Conservation (phyloP, 352 stramenopile genomes). For the Pythium scleroteichum region DNA sequence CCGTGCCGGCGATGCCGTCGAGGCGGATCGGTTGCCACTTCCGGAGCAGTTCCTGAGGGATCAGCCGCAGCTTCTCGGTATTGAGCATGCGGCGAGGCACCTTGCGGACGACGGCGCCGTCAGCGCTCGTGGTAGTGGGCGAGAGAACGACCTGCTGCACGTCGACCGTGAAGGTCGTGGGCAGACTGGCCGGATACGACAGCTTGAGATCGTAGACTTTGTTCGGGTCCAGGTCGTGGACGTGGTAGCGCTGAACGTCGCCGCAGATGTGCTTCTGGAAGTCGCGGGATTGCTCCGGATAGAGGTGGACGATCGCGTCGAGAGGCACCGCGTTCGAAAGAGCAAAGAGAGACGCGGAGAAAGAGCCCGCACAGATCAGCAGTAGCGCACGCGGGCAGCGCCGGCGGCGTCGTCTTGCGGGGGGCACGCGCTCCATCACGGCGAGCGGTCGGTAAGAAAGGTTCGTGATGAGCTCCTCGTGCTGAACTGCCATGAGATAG, state of each 20-base stretch:
- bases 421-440: neutral
- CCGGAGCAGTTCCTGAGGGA: slow-evolving; percentile 42
- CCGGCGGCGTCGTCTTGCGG: slow-evolving; percentile 3
- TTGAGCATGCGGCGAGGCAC: slow-evolving; percentile 52
- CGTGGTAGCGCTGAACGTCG: slow-evolving; percentile 48
- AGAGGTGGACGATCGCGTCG: slow-evolving; percentile 30
- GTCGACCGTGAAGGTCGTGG: slow-evolving; percentile 53
- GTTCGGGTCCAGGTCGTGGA: slow-evolving; percentile 43
- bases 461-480: neutral
- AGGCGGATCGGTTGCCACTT: slow-evolving; percentile 19
- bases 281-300: slow-evolving; percentile 42
- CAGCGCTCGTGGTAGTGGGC: slow-evolving; percentile 12
- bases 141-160: slow-evolving; percentile 39
- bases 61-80: slow-evolving; percentile 65
- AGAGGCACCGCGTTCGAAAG: slow-evolving; percentile 13
- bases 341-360: slow-evolving; percentile 3
- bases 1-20: slow-evolving; percentile 4
- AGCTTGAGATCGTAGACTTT: slow-evolving; percentile 79
- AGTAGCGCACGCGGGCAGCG: slow-evolving; percentile 4
- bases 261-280: slow-evolving; percentile 47
- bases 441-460: too few species aligned
- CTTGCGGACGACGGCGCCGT: slow-evolving; percentile 26
- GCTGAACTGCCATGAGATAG: slow-evolving; percentile 4
- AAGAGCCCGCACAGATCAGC: slow-evolving; percentile 10
- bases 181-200: slow-evolving; percentile 65